Conservation (phyloP, 2,329 filamentous ascomycete genomes). For the Cercospora sojina region DNA sequence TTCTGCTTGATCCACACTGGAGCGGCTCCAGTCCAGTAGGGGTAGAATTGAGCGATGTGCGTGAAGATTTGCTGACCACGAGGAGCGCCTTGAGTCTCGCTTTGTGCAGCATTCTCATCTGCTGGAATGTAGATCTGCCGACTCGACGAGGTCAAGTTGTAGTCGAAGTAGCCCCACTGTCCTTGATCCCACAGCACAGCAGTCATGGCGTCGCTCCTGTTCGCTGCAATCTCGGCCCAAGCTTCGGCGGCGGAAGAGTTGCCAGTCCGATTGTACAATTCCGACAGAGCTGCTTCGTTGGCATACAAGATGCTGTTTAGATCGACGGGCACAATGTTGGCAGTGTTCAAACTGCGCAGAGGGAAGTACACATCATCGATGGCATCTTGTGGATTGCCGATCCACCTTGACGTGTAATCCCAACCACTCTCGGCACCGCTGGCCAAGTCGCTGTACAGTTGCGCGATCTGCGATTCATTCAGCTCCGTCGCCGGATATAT, state of each 20-base stretch:
- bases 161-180: conserved; percentile 66
- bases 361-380: conserved; percentile 63
- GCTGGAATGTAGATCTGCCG: conserved; percentile 57
- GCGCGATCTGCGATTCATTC: conserved; percentile 53
- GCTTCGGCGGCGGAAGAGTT: conserved; percentile 51
- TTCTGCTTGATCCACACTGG: conserved; percentile 58
- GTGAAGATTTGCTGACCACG: conserved; percentile 59
- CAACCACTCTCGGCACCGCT: conserved; percentile 65
- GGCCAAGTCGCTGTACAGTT: conserved; percentile 62
- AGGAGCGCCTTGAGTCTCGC: conserved; percentile 51
- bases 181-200: conserved; percentile 64
- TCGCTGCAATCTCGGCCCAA: conserved; percentile 53
- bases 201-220: conserved; percentile 62
- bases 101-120: conserved; percentile 49
- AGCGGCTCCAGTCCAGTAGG: conserved; percentile 68
- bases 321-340: conserved; percentile 61
- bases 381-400: conserved; percentile 58
- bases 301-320: conserved; percentile 68
- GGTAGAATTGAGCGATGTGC: conserved; percentile 61
- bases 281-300: conserved; percentile 61
- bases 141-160: conserved; percentile 59
- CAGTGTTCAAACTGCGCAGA: conserved; percentile 61
- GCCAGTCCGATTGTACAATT: conserved; percentile 54
- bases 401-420: conserved; percentile 63
- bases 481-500: conserved; percentile 57